A percentile compares a stretch with the other conserved stretches of the same genome.
These are phyloP conservation scores for Pyrus pyrifolia DNA, from an alignment of 306 rosid species.

Conservation along the genomic window DNA sequence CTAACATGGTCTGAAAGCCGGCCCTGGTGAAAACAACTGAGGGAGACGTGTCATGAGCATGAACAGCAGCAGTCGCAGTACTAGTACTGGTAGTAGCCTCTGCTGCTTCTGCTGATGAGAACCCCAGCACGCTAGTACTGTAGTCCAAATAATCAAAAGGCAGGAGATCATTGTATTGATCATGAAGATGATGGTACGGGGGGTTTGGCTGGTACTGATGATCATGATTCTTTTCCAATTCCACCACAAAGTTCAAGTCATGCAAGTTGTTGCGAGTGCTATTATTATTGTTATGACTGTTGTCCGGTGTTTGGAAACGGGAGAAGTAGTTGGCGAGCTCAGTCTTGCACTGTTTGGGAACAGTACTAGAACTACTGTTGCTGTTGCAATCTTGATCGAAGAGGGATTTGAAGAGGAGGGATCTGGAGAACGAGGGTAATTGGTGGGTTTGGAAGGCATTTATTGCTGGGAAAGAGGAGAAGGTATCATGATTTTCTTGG, in stretches of 20 bases:
- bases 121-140: conserved; percentile 14
- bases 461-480: not conserved
- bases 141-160: conserved; percentile 19
- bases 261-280: conserved; percentile 1
- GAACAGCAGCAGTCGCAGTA: conserved; percentile 3
- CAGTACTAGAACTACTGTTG: not conserved
- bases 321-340: conserved; percentile 23
- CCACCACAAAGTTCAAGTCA: not conserved
- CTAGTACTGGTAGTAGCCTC: not conserved
- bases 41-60: conserved; percentile 25
- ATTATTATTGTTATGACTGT: not conserved
- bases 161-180: conserved; percentile 12
- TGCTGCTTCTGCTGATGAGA: not conserved
- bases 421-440: conserved; percentile 13
- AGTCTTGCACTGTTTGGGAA: conserved; percentile 31
- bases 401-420: conserved; percentile 34
- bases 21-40: conserved; percentile 25
- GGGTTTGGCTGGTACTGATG: not conserved
- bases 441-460: conserved; percentile 13
- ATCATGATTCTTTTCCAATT: conserved; percentile 18
- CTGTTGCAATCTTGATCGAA: conserved; percentile 18
- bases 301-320: conserved; percentile 15
- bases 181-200: not conserved
- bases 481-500: not conserved
- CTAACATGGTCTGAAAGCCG: conserved; percentile 17